Evolutionary conservation across 768 basidiomycete genomes (phyloP).

Genomic region (Leucosporidium creatinivorum): DNA sequence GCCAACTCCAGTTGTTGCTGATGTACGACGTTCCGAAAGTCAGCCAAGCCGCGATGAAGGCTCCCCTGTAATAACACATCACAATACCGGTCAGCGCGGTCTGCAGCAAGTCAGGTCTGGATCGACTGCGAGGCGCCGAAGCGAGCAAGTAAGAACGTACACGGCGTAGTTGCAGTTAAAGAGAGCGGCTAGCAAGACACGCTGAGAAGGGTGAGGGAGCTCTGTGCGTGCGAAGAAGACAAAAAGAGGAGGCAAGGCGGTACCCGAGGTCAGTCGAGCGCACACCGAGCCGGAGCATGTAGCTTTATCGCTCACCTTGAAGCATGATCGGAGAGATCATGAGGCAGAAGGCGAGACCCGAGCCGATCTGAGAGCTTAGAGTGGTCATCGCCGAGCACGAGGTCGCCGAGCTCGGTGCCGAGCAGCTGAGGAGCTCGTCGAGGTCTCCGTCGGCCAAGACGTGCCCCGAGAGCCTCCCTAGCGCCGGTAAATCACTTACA

Average conservation of each 20-base stretch:
- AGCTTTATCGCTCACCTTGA: background rate
- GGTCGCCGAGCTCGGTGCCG: no score
- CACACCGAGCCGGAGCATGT: no score
- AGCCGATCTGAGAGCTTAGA: background rate
- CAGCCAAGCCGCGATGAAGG: background rate
- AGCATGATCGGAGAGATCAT: slow-evolving; percentile 10
- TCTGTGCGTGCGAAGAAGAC: background rate
- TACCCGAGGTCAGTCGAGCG: no score
- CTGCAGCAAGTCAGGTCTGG: no score
- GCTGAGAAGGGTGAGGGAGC: slow-evolving; percentile 8
- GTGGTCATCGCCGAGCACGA: background rate
- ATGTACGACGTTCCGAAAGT: background rate
- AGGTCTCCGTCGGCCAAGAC: no score
- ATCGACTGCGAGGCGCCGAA: background rate
- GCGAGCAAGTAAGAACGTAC: no score
- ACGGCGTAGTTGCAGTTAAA: slow-evolving; percentile 2
- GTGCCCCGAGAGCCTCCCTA: background rate
- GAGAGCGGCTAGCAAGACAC: background rate
- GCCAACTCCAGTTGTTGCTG: background rate
- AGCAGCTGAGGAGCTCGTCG: no score
- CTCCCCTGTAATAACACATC: background rate
- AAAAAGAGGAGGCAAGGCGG: no score
- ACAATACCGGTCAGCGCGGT: background rate
- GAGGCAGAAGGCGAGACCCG: background rate
- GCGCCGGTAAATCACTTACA: no score